These are phyloP conservation scores for Jatropha podagrica DNA, from an alignment of 441 rosid species.

Conservation along the genomic window DNA sequence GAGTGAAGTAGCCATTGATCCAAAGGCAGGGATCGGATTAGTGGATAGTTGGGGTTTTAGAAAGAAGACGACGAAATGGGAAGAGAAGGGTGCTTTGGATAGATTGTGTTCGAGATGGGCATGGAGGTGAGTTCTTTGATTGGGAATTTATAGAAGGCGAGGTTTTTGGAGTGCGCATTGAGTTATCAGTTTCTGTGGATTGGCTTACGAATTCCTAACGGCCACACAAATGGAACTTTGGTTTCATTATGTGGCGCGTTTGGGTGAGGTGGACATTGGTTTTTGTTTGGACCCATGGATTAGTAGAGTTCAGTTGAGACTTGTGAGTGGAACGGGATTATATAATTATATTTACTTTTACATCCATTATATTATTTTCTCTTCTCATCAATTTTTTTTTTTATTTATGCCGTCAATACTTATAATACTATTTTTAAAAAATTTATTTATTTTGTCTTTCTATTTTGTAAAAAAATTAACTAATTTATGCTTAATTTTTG, in stretches of 20 bases:
- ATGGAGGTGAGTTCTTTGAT: not conserved
- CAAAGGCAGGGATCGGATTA: slow-evolving; percentile 21
- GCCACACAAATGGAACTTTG: slow-evolving; percentile 21
- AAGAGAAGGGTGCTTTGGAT: slow-evolving; percentile 8
- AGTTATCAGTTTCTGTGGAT: slow-evolving; percentile 11
- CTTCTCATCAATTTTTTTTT: no score
- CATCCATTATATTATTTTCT: no score
- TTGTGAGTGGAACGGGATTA: no score
- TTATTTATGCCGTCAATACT: no score
- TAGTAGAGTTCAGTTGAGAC: no score
- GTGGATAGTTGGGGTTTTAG: not conserved
- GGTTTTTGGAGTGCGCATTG: slow-evolving; percentile 6
- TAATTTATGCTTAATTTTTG: no score
- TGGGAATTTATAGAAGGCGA: slow-evolving; percentile 16
- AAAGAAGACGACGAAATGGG: slow-evolving; percentile 29
- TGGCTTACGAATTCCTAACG: slow-evolving; percentile 21
- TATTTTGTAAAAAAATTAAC: no score
- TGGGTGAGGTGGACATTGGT: slow-evolving; percentile 20
- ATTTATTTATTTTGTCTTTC: no score
- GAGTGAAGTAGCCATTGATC: slow-evolving; percentile 39
- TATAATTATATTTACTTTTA: no score
- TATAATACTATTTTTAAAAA: no score
- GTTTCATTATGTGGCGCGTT: slow-evolving; percentile 21
- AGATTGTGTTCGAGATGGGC: not conserved
- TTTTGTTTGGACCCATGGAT: not conserved